Evolutionary conservation across 768 basidiomycete genomes (phyloP).

Genomic region (Rhodotorula diobovata): DNA sequence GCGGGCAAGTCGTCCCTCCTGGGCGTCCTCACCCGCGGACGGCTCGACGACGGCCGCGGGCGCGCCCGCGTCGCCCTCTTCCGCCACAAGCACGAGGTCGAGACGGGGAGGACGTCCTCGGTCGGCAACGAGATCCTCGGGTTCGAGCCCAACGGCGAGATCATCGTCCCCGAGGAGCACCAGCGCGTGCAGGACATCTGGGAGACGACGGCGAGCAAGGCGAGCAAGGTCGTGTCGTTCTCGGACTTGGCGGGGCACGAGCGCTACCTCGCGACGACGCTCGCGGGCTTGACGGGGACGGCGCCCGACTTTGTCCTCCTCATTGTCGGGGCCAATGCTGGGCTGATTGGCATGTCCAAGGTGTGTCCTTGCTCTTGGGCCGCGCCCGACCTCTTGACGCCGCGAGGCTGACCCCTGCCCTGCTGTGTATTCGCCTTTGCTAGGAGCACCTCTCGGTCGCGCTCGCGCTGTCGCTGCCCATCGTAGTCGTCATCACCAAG

Average conservation of each 20-base stretch:
- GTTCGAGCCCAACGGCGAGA: constrained; percentile 22
- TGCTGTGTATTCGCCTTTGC: too few species aligned
- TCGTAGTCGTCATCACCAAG: constrained; percentile 92
- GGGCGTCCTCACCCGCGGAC: constrained; percentile 80
- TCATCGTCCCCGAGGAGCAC: constrained; percentile 39
- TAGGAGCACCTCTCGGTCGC: constrained; percentile 93
- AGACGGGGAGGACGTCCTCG: constrained; percentile 80
- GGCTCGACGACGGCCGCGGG: constrained; percentile 43
- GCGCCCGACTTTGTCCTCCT: constrained; percentile 77
- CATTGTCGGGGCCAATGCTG: constrained; percentile 91
- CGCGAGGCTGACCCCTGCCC: background rate
- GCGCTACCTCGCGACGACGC: constrained; percentile 63
- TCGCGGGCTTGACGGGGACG: constrained; percentile 91
- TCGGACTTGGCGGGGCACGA: constrained; percentile 97
- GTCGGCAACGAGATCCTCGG: constrained; percentile 86
- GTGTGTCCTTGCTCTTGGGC: background rate
- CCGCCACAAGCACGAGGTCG: constrained; percentile 94
- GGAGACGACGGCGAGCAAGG: constrained; percentile 86
- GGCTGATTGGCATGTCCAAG: constrained; percentile 51
- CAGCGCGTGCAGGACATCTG: constrained; percentile 77
- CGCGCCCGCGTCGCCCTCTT: constrained; percentile 73
- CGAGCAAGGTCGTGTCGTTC: constrained; percentile 90
- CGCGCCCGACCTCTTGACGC: too few species aligned
- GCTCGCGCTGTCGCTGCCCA: constrained; percentile 84
- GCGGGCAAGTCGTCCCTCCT: constrained; percentile 43